Percentiles rank a stretch among this genome's conserved stretches.
These are phyloP conservation scores for Favolaschia claudopus DNA, from an alignment of 768 basidiomycete species.

Conservation along the genomic window DNA sequence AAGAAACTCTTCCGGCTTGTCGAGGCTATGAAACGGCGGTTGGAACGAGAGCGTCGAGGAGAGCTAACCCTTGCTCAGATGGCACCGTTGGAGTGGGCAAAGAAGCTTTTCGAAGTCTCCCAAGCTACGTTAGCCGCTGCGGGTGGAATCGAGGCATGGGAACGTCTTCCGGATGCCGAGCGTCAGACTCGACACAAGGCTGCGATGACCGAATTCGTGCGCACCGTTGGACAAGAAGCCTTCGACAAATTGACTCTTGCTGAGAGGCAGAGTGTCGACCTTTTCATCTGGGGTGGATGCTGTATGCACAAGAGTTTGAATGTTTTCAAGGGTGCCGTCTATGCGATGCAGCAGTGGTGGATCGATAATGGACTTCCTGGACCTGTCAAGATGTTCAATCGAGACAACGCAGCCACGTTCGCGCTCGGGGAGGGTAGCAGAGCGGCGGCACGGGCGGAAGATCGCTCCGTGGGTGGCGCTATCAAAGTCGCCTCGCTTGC, in stretches of 20 bases:
- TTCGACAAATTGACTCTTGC: too few species aligned
- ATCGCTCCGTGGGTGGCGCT: slow-evolving; percentile 29
- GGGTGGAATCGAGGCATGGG: slow-evolving; percentile 15
- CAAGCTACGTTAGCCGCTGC: background rate
- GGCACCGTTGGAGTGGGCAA: background rate
- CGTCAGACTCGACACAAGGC: background rate
- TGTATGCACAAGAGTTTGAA: slow-evolving; percentile 40
- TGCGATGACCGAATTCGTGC: slow-evolving; percentile 11
- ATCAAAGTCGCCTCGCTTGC: slow-evolving; percentile 28
- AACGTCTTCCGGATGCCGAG: slow-evolving; percentile 16
- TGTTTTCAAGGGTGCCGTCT: slow-evolving; percentile 29
- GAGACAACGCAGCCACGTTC: slow-evolving; percentile 27
- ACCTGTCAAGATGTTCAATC: slow-evolving; percentile 30
- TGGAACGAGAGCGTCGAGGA: slow-evolving; percentile 2
- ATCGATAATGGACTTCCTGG: slow-evolving; percentile 6
- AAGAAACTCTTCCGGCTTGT: slow-evolving; percentile 22
- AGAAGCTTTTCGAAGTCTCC: background rate
- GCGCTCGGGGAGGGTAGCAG: background rate
- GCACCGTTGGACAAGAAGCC: too few species aligned
- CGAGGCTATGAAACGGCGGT: background rate
- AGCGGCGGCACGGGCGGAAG: slow-evolving; percentile 13
- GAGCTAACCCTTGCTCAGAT: background rate
- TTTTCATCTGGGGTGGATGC: too few species aligned
- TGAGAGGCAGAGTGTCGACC: too few species aligned
- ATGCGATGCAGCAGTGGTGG: slow-evolving; percentile 24